These are phyloP conservation scores for Psidium friedrichsthalianum DNA, from an alignment of 345 rosid species.

Conservation along the genomic window DNA sequence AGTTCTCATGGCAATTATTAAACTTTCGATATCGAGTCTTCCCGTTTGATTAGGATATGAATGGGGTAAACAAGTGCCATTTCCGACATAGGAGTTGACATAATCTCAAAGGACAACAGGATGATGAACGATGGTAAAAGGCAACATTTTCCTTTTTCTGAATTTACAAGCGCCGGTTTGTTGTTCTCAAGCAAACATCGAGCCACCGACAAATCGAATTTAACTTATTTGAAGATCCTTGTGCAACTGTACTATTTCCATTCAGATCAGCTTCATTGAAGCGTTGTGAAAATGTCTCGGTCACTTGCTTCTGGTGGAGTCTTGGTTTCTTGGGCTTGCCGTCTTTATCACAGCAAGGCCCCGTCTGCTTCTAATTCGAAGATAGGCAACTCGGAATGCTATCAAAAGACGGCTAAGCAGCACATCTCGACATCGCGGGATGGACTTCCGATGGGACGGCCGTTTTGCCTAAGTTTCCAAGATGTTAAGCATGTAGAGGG, in stretches of 20 bases:
- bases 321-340: background rate
- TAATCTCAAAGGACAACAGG: background rate
- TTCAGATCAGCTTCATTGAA: background rate
- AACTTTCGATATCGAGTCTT: background rate
- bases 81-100: background rate
- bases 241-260: background rate
- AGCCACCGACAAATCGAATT: background rate
- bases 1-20: background rate
- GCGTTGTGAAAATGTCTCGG: background rate
- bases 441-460: background rate
- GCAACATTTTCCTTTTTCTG: background rate
- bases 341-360: background rate
- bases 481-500: background rate
- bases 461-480: background rate
- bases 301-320: background rate
- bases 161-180: background rate
- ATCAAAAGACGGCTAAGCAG: background rate
- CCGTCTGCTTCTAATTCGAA: background rate
- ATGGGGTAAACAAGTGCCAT: background rate
- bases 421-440: background rate
- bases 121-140: background rate
- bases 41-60: background rate
- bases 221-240: background rate
- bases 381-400: background rate
- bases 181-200: background rate